phyloP scores from a whole-genome alignment of 2,329 filamentous ascomycete species.

The Claviceps africana region DNA sequence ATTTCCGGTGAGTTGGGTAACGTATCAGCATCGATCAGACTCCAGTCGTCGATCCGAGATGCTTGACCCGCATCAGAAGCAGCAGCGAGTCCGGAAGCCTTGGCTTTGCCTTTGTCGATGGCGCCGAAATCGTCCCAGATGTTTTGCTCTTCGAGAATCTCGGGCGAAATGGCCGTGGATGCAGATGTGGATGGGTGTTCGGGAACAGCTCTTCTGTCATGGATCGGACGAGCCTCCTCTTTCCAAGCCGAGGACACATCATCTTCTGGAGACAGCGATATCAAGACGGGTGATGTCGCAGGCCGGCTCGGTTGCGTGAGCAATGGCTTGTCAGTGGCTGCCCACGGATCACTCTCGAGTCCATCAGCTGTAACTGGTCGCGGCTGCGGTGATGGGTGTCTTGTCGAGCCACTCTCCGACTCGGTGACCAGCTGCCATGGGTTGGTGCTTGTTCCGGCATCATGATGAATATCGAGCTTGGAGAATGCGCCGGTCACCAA shows the following conservation, averaged over 20 bases:
- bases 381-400: slow-evolving; percentile 3
- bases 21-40: slow-evolving; percentile 32
- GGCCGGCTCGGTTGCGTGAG: slow-evolving; percentile 10
- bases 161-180: slow-evolving; percentile 16
- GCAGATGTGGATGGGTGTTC: neutral
- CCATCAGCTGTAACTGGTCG: slow-evolving; percentile 12
- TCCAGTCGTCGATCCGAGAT: slow-evolving; percentile 32
- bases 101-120: slow-evolving; percentile 28
- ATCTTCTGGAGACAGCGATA: slow-evolving; percentile 24
- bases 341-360: slow-evolving; percentile 16
- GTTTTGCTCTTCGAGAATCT: slow-evolving; percentile 26
- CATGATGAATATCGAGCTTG: slow-evolving; percentile 26
- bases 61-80: slow-evolving; percentile 7
- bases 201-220: slow-evolving; percentile 14
- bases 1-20: slow-evolving; percentile 9
- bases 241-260: slow-evolving; percentile 24
- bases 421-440: slow-evolving; percentile 19
- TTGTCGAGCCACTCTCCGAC: slow-evolving; percentile 9
- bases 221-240: slow-evolving; percentile 18
- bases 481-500: slow-evolving; percentile 24
- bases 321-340: slow-evolving; percentile 14
- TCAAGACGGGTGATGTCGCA: slow-evolving; percentile 18
- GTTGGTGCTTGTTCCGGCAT: slow-evolving; percentile 23
- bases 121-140: slow-evolving; percentile 36
- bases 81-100: slow-evolving; percentile 12